Evolutionary conservation across 2,329 filamentous ascomycete species (phyloP), one percentile per base, ranked within the genome.

Genomic region (Colletotrichum sp.): DNA sequence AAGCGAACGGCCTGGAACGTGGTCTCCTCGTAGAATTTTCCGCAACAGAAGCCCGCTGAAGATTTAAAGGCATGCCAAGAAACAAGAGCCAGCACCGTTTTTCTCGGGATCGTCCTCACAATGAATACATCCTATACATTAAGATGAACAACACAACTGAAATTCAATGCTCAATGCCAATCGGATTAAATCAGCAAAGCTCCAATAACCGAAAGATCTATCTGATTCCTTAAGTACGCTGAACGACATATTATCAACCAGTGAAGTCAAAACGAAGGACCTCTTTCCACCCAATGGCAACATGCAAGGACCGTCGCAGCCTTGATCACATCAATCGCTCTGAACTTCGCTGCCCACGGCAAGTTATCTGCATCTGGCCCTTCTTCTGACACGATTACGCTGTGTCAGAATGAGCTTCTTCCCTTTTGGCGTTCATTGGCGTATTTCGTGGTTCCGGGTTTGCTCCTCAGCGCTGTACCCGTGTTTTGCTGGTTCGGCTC

Each of bases 51-150:
- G 43, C 18, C 43, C 43, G 43, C n/a, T n/a, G 43, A 13, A 48
- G 43, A 22, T 48, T 12, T 1, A 7, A n/a, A 22, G 43, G 0
- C 6, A 48, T 3, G 43, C 5, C 5, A 22, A 48, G 18, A 48
- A 13, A 22, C 4, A n/a, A 48, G 43, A 48, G 43, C n/a, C 43
- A n/a, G 18, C 2, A 0, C 18, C 43, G 2, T 1, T 48, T 22
- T 48, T 2, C n/a, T 48, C 43, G 1, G 0, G 18, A 2, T 48
- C 6, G n/a, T 48, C 43, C 43, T n/a, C 43, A 7, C 10, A 48
- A 2, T 1, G 10, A 22, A 48, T 1, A 22, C 0, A 48, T 48
- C 18, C 3, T 2, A 48, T 22, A 4, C 1, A 22, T n/a, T 22
- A 0, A 48, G 43, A 22, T 48, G n/a, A 13, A 48, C 9, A 22